Base-by-base conservation (phyloP, 2,329 filamentous ascomycete species). In the Bretziella fagacearum region DNA sequence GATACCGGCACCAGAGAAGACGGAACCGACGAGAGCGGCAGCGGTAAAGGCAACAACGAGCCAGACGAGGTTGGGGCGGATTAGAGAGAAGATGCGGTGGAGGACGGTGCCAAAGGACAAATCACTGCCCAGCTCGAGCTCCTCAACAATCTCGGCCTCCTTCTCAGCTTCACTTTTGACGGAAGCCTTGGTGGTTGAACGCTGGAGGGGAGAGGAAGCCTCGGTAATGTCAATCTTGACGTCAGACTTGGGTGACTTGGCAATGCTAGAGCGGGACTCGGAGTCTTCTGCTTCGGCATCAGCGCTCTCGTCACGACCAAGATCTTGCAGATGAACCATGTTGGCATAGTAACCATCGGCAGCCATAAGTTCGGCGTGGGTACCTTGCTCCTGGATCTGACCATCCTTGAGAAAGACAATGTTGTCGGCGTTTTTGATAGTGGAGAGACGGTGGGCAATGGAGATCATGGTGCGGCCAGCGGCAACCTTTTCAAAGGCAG, bases 321-420 rank as follows among this genome's bases (percentile, higher is more conserved):
- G 53, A 18, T 58, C 62, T 46, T 67, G 65, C 3, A 66, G 58
- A 33, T 59, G 58, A 2, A 77, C 72, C 46, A 79, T 65, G 27
- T 63, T 62, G 6, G 64, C 65, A 53, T 79, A 79, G 3, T 73
- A 59, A 10, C 64, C 60, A 4, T 73, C 57, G 8, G 64, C 59
- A 2, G 62, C 58, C 51, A 82, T 63, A 2, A 83, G 65, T 45
- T 76, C 67, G 2, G 73, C 63, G 48, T 83, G 77, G 0, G 67
- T 75, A 0, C 79, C 79, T 55, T 77, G 66, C 57, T 83, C 79
- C 8, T 78, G 63, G 3, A 79, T 68, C 41, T 66, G 59, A 0
- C 79, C 79, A 46, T 69, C 63, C 11, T 72, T 66, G 56, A 82
- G 66, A 15, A 83, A 78, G 17, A 82, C 64, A 49, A 84, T 82